Conservation (phyloP, 306 rosid genomes). For the Pyrus communis region DNA sequence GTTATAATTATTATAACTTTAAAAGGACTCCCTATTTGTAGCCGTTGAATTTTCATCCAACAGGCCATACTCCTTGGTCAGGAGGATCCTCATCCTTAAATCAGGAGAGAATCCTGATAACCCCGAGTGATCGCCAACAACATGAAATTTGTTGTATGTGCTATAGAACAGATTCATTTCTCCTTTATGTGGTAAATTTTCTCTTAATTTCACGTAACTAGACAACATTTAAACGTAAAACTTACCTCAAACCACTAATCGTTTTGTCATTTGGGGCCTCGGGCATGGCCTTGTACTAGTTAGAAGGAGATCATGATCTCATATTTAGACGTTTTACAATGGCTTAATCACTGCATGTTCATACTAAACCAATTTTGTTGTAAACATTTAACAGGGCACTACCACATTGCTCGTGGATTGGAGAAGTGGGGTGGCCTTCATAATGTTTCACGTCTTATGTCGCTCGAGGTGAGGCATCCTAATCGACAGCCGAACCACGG, state of each 20-base stretch:
- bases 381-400: constrained; percentile 44
- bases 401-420: constrained; percentile 80
- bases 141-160: not conserved
- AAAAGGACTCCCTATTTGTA: too few relatives aligned
- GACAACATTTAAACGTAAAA: not conserved
- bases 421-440: constrained; percentile 97
- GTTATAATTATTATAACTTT: too few relatives aligned
- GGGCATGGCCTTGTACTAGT: not conserved
- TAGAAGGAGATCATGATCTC: not conserved
- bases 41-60: too few relatives aligned
- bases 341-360: not conserved
- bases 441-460: constrained; percentile 82
- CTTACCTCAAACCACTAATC: not conserved
- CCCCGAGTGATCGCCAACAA: not conserved
- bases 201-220: not conserved
- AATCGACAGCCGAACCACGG: too few relatives aligned
- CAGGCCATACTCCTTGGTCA: too few relatives aligned
- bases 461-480: constrained; percentile 63
- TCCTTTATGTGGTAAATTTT: not conserved
- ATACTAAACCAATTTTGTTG: not conserved
- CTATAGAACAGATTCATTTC: not conserved
- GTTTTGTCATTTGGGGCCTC: not conserved
- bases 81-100: too few relatives aligned
- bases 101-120: not conserved
- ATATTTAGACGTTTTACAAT: not conserved